Conservation (phyloP, 2,329 filamentous ascomycete species). For the Exophiala xenobiotica region DNA sequence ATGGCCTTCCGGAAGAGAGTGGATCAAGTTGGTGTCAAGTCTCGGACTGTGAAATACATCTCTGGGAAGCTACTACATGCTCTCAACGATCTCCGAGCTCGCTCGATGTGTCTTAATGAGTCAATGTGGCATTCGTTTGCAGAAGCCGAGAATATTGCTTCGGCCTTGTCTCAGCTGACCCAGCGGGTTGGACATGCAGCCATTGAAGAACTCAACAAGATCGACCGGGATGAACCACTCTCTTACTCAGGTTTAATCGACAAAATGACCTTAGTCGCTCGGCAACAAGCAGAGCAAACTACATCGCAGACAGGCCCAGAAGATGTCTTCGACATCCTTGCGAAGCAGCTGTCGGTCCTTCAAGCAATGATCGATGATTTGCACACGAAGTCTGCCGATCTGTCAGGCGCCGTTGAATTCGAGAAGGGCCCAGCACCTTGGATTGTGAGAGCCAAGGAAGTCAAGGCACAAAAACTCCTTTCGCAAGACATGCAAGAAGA, state of each 20-base stretch:
- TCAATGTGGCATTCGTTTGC: conserved; percentile 70
- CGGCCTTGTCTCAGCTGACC: conserved; percentile 65
- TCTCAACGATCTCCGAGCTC: conserved; percentile 71
- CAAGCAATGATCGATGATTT: conserved; percentile 56
- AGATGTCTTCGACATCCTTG: conserved; percentile 22
- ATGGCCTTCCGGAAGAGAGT: conserved; percentile 68
- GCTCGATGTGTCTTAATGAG: conserved; percentile 70
- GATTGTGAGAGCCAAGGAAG: conserved; percentile 75
- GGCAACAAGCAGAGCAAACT: background rate
- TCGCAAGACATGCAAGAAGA: conserved; percentile 83
- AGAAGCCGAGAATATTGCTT: conserved; percentile 63
- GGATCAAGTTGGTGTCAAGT: conserved; percentile 70
- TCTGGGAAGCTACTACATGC: conserved; percentile 74
- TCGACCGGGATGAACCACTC: conserved; percentile 38
- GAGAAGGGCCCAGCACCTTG: conserved; percentile 72
- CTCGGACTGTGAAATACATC: conserved; percentile 79
- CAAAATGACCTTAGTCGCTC: conserved; percentile 14
- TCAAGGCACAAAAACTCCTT: conserved; percentile 77
- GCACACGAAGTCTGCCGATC: conserved; percentile 65
- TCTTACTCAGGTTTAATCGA: conserved; percentile 18
- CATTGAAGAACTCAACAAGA: conserved; percentile 66
- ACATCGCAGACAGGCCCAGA: conserved; percentile 3
- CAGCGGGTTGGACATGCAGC: conserved; percentile 67
- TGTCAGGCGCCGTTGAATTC: conserved; percentile 75
- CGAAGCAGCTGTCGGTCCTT: conserved; percentile 21